Evolutionary conservation across 148 eudicot genomes (phyloP).

Genomic region (Nepenthes mirabilis): DNA sequence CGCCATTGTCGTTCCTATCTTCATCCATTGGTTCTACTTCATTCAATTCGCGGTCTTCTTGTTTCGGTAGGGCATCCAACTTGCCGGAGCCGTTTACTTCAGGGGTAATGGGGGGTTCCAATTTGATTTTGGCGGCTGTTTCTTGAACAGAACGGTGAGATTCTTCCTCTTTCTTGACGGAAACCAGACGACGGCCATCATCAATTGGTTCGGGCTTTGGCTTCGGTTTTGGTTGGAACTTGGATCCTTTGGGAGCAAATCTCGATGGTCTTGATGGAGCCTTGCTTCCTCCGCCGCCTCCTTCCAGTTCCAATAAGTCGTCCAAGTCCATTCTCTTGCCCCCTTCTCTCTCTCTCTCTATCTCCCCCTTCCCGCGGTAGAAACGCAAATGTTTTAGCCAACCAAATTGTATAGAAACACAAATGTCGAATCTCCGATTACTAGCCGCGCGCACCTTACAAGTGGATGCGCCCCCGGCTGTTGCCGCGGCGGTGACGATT

Average conservation of each 20-base stretch:
- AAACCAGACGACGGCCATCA: neutral
- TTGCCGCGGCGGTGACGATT: no score
- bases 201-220: no score
- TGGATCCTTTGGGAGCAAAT: conserved; percentile 50
- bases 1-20: neutral
- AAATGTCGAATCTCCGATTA: no score
- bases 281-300: conserved; percentile 2
- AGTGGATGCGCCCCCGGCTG: no score
- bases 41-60: neutral
- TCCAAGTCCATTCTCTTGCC: conserved; percentile 39
- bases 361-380: no score
- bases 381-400: no score
- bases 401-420: no score
- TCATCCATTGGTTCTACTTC: conserved; percentile 15
- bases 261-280: conserved; percentile 19
- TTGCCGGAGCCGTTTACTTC: neutral
- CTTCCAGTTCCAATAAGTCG: conserved; percentile 42
- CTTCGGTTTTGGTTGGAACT: conserved; percentile 17
- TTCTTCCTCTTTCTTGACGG: conserved; percentile 9
- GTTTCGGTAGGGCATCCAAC: neutral
- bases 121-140: neutral
- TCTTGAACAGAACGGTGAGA: neutral
- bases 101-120: neutral
- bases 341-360: no score
- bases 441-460: no score